Evolutionary conservation across 768 basidiomycete genomes (phyloP).

Genomic region (Naganishia kalamii): DNA sequence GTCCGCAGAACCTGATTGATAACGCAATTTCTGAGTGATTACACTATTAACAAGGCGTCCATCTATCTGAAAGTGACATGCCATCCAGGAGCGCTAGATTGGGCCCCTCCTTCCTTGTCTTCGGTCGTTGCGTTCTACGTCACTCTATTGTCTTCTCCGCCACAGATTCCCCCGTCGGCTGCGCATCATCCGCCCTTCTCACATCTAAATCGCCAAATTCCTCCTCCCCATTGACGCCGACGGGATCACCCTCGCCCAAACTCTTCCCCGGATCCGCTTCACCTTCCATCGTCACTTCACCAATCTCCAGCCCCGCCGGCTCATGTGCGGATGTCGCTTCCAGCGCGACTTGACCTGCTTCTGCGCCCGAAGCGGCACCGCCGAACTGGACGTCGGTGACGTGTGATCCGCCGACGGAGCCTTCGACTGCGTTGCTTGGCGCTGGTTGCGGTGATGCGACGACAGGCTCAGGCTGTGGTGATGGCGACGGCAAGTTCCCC

Average conservation of each 20-base stretch:
- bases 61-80: no score
- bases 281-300: conserved; percentile 15
- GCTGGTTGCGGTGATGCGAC: neutral
- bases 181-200: neutral
- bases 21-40: no score
- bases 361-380: neutral
- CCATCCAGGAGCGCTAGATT: neutral
- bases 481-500: neutral
- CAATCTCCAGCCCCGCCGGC: neutral
- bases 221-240: conserved; percentile 17
- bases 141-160: neutral
- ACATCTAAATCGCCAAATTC: conserved; percentile 20
- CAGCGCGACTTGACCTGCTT: neutral
- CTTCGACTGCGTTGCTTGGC: conserved; percentile 1
- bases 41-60: no score
- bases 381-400: neutral
- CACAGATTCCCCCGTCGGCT: neutral
- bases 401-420: neutral
- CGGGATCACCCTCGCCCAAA: conserved; percentile 16
- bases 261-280: conserved; percentile 4
- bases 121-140: neutral
- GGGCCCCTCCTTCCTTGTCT: neutral
- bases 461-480: neutral
- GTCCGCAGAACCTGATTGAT: no score
- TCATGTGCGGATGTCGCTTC: neutral